phyloP scores from a whole-genome alignment of 768 basidiomycete genomes.

The Scleroderma bovista region DNA sequence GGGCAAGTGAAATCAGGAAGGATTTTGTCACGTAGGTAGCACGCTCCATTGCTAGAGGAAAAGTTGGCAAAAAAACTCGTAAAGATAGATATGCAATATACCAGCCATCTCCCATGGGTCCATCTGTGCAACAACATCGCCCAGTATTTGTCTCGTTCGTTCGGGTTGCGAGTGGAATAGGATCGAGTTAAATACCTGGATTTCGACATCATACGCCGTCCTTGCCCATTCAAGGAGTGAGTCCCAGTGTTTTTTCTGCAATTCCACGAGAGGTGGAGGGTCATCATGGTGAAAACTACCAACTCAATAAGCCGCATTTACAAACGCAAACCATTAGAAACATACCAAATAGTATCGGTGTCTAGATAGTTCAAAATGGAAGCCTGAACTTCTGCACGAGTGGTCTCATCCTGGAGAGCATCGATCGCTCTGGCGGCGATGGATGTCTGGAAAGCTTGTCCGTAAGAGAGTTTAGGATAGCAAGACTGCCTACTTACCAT shows the following conservation, averaged over 20 bases:
- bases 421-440: conserved; percentile 89
- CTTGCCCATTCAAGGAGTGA: conserved; percentile 80
- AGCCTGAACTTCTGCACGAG: conserved; percentile 56
- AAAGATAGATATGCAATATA: conserved; percentile 31
- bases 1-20: conserved; percentile 79
- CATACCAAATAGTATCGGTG: conserved; percentile 89
- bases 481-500: conserved; percentile 56
- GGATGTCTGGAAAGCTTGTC: conserved; percentile 61
- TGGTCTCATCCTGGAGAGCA: conserved; percentile 50
- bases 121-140: conserved; percentile 51
- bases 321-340: not conserved
- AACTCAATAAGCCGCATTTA: conserved; percentile 1
- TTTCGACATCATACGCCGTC: conserved; percentile 57
- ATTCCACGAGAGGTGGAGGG: conserved; percentile 65
- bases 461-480: conserved; percentile 1
- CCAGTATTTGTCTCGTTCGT: conserved; percentile 59
- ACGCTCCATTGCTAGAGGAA: conserved; percentile 75
- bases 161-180: conserved; percentile 63
- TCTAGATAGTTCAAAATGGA: conserved; percentile 81
- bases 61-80: not conserved
- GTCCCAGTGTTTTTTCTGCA: conserved; percentile 84
- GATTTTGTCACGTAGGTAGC: conserved; percentile 88
- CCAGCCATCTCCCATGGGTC: conserved; percentile 89
- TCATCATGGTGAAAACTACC: conserved; percentile 77
- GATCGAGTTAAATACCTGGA: conserved; percentile 68